Evolutionary conservation across 1,284 basidiomycete species (phyloP).

Genomic region (Sparassis latifolia): DNA sequence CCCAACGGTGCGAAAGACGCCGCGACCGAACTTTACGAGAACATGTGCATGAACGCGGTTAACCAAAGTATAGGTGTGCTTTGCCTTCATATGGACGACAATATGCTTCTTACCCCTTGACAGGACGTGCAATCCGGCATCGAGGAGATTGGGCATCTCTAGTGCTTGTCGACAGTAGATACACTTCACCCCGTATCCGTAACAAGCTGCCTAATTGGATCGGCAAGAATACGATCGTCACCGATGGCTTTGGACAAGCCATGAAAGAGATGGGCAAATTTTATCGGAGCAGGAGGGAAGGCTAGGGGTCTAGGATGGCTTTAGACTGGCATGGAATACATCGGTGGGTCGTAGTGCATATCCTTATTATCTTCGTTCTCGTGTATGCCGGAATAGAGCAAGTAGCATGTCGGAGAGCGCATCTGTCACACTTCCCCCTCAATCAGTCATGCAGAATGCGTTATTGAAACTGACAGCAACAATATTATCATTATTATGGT

Average conservation of each 20-base stretch:
- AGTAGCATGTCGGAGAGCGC: background rate
- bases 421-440: too few species aligned
- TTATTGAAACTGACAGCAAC: too few species aligned
- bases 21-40: conserved; percentile 81
- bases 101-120: background rate
- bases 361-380: background rate
- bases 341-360: background rate
- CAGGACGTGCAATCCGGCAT: conserved; percentile 88
- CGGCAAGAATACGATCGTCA: conserved; percentile 51
- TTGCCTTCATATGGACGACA: background rate
- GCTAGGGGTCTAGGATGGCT: background rate
- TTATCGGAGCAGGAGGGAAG: conserved; percentile 43
- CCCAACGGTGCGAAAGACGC: conserved; percentile 57
- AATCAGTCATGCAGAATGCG: too few species aligned
- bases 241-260: conserved; percentile 69
- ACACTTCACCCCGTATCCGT: conserved; percentile 59
- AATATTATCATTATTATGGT: too few species aligned
- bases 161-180: conserved; percentile 81
- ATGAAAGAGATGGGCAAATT: conserved; percentile 69
- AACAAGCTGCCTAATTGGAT: conserved; percentile 88
- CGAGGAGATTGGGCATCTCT: conserved; percentile 81
- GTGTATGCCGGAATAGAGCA: background rate
- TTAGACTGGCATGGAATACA: background rate
- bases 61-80: conserved; percentile 91
- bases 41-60: conserved; percentile 94